Base-by-base conservation (phyloP, 345 rosid genomes). In the Salix purpurea region DNA sequence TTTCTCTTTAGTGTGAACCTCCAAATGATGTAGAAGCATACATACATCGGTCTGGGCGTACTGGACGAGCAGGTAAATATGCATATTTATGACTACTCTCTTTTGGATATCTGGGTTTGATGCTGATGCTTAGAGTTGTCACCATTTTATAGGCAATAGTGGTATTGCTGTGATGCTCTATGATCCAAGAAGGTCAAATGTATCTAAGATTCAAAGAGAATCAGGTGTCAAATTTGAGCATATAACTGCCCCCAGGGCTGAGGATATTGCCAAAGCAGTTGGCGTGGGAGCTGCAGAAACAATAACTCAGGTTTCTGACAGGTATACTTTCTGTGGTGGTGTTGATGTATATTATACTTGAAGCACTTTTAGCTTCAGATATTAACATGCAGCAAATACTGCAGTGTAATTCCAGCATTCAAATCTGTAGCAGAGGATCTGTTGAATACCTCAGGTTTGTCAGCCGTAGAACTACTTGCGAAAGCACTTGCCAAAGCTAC, bases 11-110 rank as follows among this genome's bases (percentile, higher is more conserved):
- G 99, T 92, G 97, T 82, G 98, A 94, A 85, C 98, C 99, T 62
- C 99, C 99, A 11, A 97, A 95, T 64, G 99, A 94, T 66, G 97
- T 94, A 34, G 98, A 96, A 88, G 97, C 90, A 18, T 96, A 96
- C 56, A 96, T 96, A 26, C 99, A 96, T 86, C 90, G 99, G 66
- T 96, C 99, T 71, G 99, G 99, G 75, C 90, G 98, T 70, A 96
- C 99, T 6, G 99, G 99, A 85, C 91, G 99, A 85, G 99, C 98
- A 72, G 98, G 99, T 92, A 84, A 73, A 40, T 69, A 36, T 24
- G 6, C 28, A 61, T 62, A 11, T 64, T n/a, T 42, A n/a, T 68
- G 12, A 72, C 11, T 48, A 23, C 65, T 34, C 4, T 19, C n/a
- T 56, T 73, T 48, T 61, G 73, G 37, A 24, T 67, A 14, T 6